Evolutionary conservation across 1,139 yeast species (phyloP), one percentile per base, ranked within the genome.

Genomic region (Zhuliangozyma blackwelliae): DNA sequence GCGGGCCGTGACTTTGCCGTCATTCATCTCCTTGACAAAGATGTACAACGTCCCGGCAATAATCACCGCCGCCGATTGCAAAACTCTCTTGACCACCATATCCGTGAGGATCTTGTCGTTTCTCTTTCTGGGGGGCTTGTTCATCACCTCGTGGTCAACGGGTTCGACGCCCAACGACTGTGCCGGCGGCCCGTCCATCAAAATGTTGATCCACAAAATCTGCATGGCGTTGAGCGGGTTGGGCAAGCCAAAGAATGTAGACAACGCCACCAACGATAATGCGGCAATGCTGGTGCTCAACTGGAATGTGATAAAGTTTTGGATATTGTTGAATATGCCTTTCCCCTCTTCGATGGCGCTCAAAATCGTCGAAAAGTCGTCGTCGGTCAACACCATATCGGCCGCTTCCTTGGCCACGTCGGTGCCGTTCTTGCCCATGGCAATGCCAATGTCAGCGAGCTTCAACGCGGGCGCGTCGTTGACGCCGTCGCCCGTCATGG

Each of bases 151-250:
- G 44, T 85, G 88, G 55, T 90, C 97, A 20, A 90, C 97, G 1
- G 97, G 95, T 63, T 92, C 98, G 25, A 92, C 97, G 38, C 98
- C 97, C 35, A 92, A 71, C 0, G 96, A 86, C 62, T 92, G 98
- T 1, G 98, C 98, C 4, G 98, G 98, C 7, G 98, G 98, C 0
- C 98, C 98, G 63, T 92, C 98, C 98, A 92, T 92, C 45, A 92
- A 73, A 41, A 92, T 92, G 57, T 92, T 90, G 57, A 92, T 92
- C 97, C 97, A 92, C 51, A 92, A 69, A 49, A 92, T 92, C 66
- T 92, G 97, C 97, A 92, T 92, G 20, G 98, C 97, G 57, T 92
- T 92, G 49, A 92, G 73, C n/a, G 98, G 98, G 51, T 89, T 90
- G 36, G 96, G 96, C 41, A 90, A 70, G 31, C 89, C 87, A 54